phyloP scores from a whole-genome alignment of 1,139 yeast genomes.

The Schizosaccharomyces versatilis region DNA sequence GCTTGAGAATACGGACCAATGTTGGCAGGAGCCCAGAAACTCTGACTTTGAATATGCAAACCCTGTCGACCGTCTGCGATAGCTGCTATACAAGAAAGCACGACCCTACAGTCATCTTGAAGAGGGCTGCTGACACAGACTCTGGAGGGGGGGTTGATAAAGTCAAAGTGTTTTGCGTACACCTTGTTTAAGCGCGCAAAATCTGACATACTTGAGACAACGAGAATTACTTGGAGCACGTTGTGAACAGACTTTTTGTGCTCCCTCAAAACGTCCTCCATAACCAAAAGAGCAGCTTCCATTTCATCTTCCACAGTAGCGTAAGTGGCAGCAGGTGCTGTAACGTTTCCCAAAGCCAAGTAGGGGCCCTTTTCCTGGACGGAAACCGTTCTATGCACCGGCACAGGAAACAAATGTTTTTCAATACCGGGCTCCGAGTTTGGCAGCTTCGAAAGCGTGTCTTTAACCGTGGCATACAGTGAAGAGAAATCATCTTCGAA shows the following conservation, averaged over 20 bases:
- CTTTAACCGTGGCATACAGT: slow-evolving; percentile 14
- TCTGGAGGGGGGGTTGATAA: slow-evolving; percentile 62
- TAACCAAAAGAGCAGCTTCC: background rate
- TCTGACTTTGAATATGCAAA: slow-evolving; percentile 70
- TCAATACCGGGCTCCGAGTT: no score
- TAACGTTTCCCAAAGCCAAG: background rate
- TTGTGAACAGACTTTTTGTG: slow-evolving; percentile 14
- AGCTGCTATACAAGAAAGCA: slow-evolving; percentile 12
- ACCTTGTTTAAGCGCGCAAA: slow-evolving; percentile 39
- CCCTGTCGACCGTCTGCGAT: slow-evolving; percentile 30
- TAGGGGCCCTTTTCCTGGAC: background rate
- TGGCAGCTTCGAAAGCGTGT: no score
- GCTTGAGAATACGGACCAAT: slow-evolving; percentile 94
- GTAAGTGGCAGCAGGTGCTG: background rate
- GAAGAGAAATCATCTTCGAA: slow-evolving; percentile 30
- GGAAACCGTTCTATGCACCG: background rate
- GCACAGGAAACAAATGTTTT: background rate
- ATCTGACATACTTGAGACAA: slow-evolving; percentile 40
- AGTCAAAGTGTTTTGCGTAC: slow-evolving; percentile 33
- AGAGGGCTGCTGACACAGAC: slow-evolving; percentile 50
- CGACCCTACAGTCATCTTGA: slow-evolving; percentile 23
- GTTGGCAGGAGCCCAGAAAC: slow-evolving; percentile 96
- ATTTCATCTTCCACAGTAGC: background rate
- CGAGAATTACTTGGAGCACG: slow-evolving; percentile 36
- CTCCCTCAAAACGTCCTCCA: background rate